phyloP scores from a whole-genome alignment of 805 yeast species.

The Cyberlindnera suaveolens region DNA sequence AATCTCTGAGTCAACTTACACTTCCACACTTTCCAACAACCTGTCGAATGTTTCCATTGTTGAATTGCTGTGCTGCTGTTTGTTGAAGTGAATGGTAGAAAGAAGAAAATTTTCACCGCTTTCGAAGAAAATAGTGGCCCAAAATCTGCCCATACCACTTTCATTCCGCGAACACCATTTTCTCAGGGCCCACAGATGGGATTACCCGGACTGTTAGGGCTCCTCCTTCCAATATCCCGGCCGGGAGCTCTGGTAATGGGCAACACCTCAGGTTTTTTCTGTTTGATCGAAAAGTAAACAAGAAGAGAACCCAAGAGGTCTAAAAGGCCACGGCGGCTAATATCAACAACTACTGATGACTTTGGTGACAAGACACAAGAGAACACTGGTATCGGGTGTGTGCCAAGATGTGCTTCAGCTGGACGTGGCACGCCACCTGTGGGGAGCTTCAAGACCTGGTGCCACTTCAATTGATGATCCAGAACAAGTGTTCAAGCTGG shows the following conservation, averaged over 20 bases:
- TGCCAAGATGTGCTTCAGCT: slow-evolving; percentile 8
- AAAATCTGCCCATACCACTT: too few species aligned
- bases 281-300: too few species aligned
- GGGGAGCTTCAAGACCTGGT: slow-evolving; percentile 12
- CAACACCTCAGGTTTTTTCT: too few species aligned
- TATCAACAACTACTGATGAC: slow-evolving; percentile 5
- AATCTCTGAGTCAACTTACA: neutral
- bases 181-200: neutral
- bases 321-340: too few species aligned
- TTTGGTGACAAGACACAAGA: slow-evolving; percentile 8
- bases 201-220: slow-evolving; percentile 4
- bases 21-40: slow-evolving; percentile 1
- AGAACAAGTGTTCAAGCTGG: slow-evolving; percentile 14
- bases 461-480: slow-evolving; percentile 4
- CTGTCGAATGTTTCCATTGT: too few species aligned
- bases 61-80: neutral
- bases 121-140: too few species aligned
- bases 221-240: neutral
- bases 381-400: slow-evolving; percentile 2
- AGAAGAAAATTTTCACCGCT: too few species aligned
- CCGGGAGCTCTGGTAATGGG: too few species aligned
- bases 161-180: too few species aligned
- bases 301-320: too few species aligned
- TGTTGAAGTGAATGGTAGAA: neutral
- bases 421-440: slow-evolving; percentile 21